Percentiles rank a stretch among this genome's conserved stretches.
phyloP scores from a whole-genome alignment of 208 protist species.

The Strigomonas culicis region DNA sequence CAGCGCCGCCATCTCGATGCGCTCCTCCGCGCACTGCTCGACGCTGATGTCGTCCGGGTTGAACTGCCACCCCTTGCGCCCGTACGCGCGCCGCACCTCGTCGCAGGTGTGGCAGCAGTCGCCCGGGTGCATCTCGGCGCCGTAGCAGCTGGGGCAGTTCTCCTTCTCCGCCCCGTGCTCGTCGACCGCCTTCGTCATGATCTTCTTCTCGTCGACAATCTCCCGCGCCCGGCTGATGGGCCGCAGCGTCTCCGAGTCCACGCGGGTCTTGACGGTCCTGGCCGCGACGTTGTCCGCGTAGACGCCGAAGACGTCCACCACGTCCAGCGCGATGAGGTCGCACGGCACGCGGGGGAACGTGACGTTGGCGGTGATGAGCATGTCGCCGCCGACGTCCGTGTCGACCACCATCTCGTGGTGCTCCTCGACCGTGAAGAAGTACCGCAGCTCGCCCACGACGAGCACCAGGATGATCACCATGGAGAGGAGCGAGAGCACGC shows the following conservation, averaged over 20 bases:
- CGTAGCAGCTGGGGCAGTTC: conserved; percentile 82
- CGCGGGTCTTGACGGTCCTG: conserved; percentile 49
- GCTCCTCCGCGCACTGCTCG: conserved; percentile 67
- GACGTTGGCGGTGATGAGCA: conserved; percentile 66
- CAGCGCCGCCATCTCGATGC: conserved; percentile 24
- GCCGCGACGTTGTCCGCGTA: conserved; percentile 26
- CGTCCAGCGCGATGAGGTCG: conserved; percentile 70
- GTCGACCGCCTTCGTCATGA: conserved; percentile 38
- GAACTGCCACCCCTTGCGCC: conserved; percentile 53
- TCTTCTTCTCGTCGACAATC: conserved; percentile 36
- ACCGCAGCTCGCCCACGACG: conserved; percentile 57
- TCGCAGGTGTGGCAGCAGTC: conserved; percentile 86
- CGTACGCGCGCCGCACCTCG: conserved; percentile 67
- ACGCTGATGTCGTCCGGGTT: conserved; percentile 56
- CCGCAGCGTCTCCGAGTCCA: conserved; percentile 33
- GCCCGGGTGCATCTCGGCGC: conserved; percentile 44
- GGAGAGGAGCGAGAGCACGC: conserved; percentile 46
- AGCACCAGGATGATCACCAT: conserved; percentile 52
- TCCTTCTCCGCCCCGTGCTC: conserved; percentile 40
- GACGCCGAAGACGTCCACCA: conserved; percentile 65
- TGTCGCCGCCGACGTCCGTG: conserved; percentile 43
- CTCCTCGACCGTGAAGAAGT: conserved; percentile 57
- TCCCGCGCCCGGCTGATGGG: conserved; percentile 33
- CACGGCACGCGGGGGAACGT: conserved; percentile 76
- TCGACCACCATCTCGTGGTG: conserved; percentile 78